Base-by-base conservation (phyloP, 805 yeast genomes). In the Candida tallmaniae region DNA sequence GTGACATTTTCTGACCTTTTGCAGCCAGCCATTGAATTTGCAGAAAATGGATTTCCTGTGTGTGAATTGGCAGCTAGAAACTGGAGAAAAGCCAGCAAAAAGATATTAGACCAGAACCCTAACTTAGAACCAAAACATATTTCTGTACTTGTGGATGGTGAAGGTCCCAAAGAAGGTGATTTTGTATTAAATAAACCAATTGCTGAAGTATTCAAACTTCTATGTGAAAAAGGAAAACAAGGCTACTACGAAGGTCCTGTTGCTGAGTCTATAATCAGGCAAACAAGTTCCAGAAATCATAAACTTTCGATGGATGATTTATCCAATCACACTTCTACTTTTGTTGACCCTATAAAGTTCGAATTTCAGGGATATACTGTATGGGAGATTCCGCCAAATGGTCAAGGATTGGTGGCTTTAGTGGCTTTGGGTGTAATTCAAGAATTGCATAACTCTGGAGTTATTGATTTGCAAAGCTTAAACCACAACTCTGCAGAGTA, bases 321-420 rank as follows among this genome's bases (percentile, higher is more conserved):
- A 31, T 54, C 56, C 12, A 42, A 49, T 14, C 93, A 84, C 54
- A 58, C 69, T 0, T 73, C 88, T 2, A 69, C 80, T 0, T 68
- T 74, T 45, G 80, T 82, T 16, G 80, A 78, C 1, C 90, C 94
- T 2, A 74, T 83, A 13, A 58, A 60, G 12, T 54, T 73, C 35
- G 68, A 72, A 22, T 67, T 77, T 36, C 60, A 72, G 30, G 83
- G 74, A 8, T 49, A 57, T 31, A 69, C 65, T 19, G 62, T 84
- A 17, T 80, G 89, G 85, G 93, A 84, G 53, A 78, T 83, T 42
- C 93, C 95, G 8, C 95, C 95, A 10, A 83, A 79, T 54, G 86
- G 90, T 4, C 86, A 84, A 35, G 94, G 94, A 6, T 56, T 84
- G 10, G 83, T 84, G 29, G 93, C 89, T 0, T 60, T 84, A 32